phyloP scores from a whole-genome alignment of 371 early-diverging fungal genomes.

The Spiromyces aspiralis region DNA sequence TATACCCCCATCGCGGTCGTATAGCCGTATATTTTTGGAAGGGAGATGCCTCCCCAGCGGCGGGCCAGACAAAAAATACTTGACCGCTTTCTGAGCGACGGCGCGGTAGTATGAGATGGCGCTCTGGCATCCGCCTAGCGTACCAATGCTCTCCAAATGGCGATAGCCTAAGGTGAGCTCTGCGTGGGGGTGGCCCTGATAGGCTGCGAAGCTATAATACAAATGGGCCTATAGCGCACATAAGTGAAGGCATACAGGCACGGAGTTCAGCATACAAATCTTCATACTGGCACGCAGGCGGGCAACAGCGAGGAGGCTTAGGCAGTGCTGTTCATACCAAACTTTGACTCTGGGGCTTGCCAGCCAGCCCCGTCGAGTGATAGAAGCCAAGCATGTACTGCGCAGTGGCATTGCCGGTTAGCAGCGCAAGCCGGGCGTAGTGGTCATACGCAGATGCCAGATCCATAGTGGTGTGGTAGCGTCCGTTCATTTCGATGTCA shows the following conservation, averaged over 20 bases:
- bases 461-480: constrained; percentile 39
- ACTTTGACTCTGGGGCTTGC: constrained; percentile 32
- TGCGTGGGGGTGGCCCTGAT: constrained; percentile 51
- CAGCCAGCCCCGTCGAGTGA: constrained; percentile 77
- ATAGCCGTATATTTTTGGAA: constrained; percentile 44
- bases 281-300: neutral
- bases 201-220: constrained; percentile 73
- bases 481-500: constrained; percentile 36
- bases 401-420: constrained; percentile 62
- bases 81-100: constrained; percentile 65
- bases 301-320: too few relatives aligned
- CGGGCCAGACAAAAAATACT: constrained; percentile 54
- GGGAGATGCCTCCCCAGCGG: constrained; percentile 66
- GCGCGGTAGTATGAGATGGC: constrained; percentile 57
- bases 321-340: too few relatives aligned
- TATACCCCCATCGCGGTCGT: constrained; percentile 48
- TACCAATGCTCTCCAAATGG: constrained; percentile 64
- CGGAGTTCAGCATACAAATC: neutral
- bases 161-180: constrained; percentile 78
- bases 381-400: constrained; percentile 79
- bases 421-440: constrained; percentile 37
- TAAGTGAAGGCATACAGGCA: neutral
- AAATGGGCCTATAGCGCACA: constrained; percentile 17
- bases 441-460: constrained; percentile 37
- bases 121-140: constrained; percentile 54